These are phyloP conservation scores for Boletus subparvulus DNA, from an alignment of 768 basidiomycete genomes.

Conservation along the genomic window DNA sequence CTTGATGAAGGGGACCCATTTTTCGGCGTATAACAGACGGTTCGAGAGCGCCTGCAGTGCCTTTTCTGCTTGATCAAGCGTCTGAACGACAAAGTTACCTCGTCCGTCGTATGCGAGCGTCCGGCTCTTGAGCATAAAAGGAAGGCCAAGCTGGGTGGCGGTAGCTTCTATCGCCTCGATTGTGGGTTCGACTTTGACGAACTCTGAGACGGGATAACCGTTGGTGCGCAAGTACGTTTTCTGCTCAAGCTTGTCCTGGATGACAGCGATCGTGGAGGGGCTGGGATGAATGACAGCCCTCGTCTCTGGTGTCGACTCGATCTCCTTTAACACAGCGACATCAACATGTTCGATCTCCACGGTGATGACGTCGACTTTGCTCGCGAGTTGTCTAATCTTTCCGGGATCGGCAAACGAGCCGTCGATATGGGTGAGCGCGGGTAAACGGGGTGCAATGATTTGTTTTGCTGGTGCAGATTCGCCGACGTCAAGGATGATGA, in stretches of 20 bases:
- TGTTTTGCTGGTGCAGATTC: slow-evolving; percentile 88
- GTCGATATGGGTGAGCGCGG: slow-evolving; percentile 65
- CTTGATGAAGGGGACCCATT: slow-evolving; percentile 84
- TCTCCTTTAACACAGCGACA: slow-evolving; percentile 61
- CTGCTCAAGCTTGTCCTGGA: slow-evolving; percentile 76
- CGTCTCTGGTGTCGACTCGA: slow-evolving; percentile 27
- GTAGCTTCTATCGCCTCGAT: slow-evolving; percentile 52
- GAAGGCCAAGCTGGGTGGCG: slow-evolving; percentile 65
- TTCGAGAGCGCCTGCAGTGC: slow-evolving; percentile 55
- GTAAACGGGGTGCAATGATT: slow-evolving; percentile 55
- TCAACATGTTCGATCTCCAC: slow-evolving; percentile 98
- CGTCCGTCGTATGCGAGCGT: slow-evolving; percentile 95
- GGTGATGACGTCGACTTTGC: slow-evolving; percentile 82
- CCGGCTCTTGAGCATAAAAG: slow-evolving; percentile 95
- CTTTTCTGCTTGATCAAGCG: slow-evolving; percentile 49
- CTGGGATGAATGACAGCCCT: slow-evolving; percentile 62
- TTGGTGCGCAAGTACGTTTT: slow-evolving; percentile 55
- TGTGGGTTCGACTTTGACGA: slow-evolving; percentile 55
- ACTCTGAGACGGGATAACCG: slow-evolving; percentile 58
- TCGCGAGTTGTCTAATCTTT: slow-evolving; percentile 78
- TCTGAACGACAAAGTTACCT: slow-evolving; percentile 80
- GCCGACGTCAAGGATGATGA: slow-evolving; percentile 84
- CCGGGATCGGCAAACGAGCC: slow-evolving; percentile 82
- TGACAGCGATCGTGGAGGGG: slow-evolving; percentile 77
- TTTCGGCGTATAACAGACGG: slow-evolving; percentile 87